Evolutionary conservation across 2,329 filamentous ascomycete species (phyloP).

Genomic region (Huntiella moniliformis): DNA sequence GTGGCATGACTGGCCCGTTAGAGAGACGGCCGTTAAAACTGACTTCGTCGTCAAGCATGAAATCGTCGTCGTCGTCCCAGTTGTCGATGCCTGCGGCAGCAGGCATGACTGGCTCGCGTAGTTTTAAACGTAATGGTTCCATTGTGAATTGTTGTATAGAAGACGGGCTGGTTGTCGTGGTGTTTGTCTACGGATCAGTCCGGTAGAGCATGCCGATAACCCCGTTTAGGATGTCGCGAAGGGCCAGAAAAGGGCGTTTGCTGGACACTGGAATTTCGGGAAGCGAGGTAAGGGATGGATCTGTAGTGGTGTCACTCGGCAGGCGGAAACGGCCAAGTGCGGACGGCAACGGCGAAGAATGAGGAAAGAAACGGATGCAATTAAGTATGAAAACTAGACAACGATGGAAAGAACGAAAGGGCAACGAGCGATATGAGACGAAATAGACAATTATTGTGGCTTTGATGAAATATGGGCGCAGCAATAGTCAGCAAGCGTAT

Average conservation of each 20-base stretch:
- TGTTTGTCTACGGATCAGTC: neutral
- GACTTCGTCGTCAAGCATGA: constrained; percentile 48
- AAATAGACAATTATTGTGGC: too few relatives aligned
- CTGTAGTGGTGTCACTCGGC: too few relatives aligned
- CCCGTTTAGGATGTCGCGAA: neutral
- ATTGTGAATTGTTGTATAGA: constrained; percentile 19
- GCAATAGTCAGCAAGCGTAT: too few relatives aligned
- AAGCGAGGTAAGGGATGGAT: neutral
- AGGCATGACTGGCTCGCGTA: constrained; percentile 35
- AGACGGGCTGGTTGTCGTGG: neutral
- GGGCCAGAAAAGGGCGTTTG: neutral
- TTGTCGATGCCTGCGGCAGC: constrained; percentile 45
- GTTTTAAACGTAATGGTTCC: constrained; percentile 36
- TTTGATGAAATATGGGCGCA: too few relatives aligned
- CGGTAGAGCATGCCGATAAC: neutral
- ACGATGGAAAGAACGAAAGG: too few relatives aligned
- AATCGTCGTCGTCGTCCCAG: constrained; percentile 66
- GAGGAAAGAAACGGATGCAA: too few relatives aligned
- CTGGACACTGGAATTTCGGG: neutral
- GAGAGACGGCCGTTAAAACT: constrained; percentile 31
- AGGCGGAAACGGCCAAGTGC: too few relatives aligned
- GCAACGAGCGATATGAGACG: too few relatives aligned
- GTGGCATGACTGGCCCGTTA: constrained; percentile 23
- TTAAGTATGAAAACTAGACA: too few relatives aligned
- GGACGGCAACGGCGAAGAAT: too few relatives aligned